Base-by-base conservation (phyloP, 106 monocot species). In the Allium fistulosum region DNA sequence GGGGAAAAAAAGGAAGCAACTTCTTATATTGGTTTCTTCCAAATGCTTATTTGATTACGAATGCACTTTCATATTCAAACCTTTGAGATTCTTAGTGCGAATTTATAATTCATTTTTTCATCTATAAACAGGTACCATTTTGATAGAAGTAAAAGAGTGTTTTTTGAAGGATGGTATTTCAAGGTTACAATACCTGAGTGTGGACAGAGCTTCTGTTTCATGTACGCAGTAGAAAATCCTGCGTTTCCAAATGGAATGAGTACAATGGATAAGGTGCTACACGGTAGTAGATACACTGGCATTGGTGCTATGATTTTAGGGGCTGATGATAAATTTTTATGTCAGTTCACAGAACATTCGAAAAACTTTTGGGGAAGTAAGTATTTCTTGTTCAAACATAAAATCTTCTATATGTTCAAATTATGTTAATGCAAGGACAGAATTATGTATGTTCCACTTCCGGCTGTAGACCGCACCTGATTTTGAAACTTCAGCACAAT, bases 101-200 rank as follows among this genome's bases (percentile, higher is more conserved):
- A 27, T 17, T 51, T 6, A 12, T 12, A 8, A 56, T 13, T 62
- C 46, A 22, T 12, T 16, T 10, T n/a, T 48, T 50, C 47, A 53
- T 11, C 1, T 51, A n/a, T 60, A 63, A 27, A 7, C 72, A 97
- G 89, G 82, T 97, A 92, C 57, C 92, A 97, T 62, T 97, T 92
- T 79, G 97, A 97, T 66, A 86, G 92, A 60, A 92, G 79, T 5
- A 53, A 78, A 9, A 68, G 96, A 15, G 16, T 69, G 8, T 97
- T 97, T 62, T 97, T 97, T 56, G 92, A 97, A 57, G 97, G 97
- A 11, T 92, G 97, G 97, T 97, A 92, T 72, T 92, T 97, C 74
- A 97, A 88, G 81, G 89, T 97, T 14, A 84, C 97, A 0, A 90
- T 97, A 48, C 92, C 92, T 1, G 57, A 97, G 65, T 66, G 72